These are phyloP conservation scores for Casaregolazyma lundiana DNA, from an alignment of 1,139 yeast genomes.

Conservation along the genomic window DNA sequence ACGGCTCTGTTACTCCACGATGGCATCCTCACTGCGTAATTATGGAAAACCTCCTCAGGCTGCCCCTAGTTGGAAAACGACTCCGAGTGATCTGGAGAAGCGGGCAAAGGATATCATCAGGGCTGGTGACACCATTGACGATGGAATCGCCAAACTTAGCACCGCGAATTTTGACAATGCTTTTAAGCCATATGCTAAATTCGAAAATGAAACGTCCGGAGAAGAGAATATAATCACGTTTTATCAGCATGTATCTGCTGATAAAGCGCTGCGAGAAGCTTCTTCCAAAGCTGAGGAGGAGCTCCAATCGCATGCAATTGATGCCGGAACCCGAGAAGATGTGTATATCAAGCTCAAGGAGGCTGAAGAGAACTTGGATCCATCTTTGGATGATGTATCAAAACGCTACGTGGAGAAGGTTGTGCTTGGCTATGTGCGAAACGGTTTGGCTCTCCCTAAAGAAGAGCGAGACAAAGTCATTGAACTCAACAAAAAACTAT, in stretches of 20 bases:
- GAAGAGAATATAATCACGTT: constrained; percentile 52
- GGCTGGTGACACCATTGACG: constrained; percentile 46
- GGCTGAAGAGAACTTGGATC: constrained; percentile 39
- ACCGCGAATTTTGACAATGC: constrained; percentile 55
- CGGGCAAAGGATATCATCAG: constrained; percentile 45
- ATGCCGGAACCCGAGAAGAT: constrained; percentile 62
- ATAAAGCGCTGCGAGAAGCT: constrained; percentile 63
- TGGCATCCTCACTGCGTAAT: constrained; percentile 10
- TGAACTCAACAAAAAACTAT: constrained; percentile 53
- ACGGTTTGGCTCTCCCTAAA: constrained; percentile 59
- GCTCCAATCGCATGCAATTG: constrained; percentile 54
- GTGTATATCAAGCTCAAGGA: constrained; percentile 55
- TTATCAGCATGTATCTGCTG: constrained; percentile 63
- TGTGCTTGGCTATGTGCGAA: constrained; percentile 53
- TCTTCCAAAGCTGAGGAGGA: constrained; percentile 58
- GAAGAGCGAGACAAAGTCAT: constrained; percentile 54
- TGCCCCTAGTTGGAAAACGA: constrained; percentile 60
- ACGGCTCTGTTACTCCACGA: background rate
- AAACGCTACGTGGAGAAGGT: constrained; percentile 53
- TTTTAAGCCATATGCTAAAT: constrained; percentile 46
- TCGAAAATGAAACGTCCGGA: constrained; percentile 46
- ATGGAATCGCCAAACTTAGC: constrained; percentile 44
- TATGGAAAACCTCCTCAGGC: constrained; percentile 37
- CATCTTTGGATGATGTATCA: constrained; percentile 48
- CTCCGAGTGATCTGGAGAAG: constrained; percentile 47